phyloP scores from a whole-genome alignment of 768 basidiomycete genomes.

The Kwoniella heveanensis region DNA sequence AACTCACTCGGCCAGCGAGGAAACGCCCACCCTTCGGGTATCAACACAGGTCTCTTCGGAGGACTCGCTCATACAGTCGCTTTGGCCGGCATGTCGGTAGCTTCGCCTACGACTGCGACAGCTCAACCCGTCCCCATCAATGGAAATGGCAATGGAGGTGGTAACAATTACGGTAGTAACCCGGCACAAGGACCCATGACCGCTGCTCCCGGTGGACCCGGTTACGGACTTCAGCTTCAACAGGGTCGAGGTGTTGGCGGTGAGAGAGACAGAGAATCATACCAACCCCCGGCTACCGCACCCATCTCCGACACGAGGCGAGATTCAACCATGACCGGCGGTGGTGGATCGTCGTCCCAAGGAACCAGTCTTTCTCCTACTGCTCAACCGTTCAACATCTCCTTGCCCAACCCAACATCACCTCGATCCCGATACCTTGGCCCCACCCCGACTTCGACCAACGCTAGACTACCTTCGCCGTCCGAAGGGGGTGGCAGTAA shows the following conservation, averaged over 20 bases:
- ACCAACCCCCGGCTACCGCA: conserved; percentile 10
- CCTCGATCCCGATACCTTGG: conserved; percentile 34
- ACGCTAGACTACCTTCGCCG: conserved; percentile 10
- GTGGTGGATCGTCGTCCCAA: conserved; percentile 9
- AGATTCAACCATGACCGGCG: conserved; percentile 11
- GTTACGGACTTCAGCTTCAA: conserved; percentile 24
- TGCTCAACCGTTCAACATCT: conserved; percentile 44
- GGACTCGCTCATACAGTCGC: conserved; percentile 49
- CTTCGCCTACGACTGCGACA: conserved; percentile 11
- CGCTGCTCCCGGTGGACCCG: conserved; percentile 7
- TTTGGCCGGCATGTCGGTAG: conserved; percentile 45
- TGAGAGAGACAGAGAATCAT: neutral
- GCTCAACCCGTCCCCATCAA: conserved; percentile 17
- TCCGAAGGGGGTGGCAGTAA: neutral
- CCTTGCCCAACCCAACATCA: conserved; percentile 28
- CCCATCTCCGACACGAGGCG: conserved; percentile 20
- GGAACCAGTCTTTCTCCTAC: conserved; percentile 43
- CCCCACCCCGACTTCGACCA: conserved; percentile 2
- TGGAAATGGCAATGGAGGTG: conserved; percentile 8
- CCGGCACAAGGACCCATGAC: conserved; percentile 3
- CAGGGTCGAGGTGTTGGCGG: conserved; percentile 1
- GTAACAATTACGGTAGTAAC: neutral
- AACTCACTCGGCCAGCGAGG: conserved; percentile 77
- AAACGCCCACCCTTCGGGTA: conserved; percentile 33
- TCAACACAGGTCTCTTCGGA: conserved; percentile 35